A percentile compares a stretch with the other conserved stretches of the same genome.
Conservation (phyloP, 768 basidiomycete species). For the Tulasnella sp. region DNA sequence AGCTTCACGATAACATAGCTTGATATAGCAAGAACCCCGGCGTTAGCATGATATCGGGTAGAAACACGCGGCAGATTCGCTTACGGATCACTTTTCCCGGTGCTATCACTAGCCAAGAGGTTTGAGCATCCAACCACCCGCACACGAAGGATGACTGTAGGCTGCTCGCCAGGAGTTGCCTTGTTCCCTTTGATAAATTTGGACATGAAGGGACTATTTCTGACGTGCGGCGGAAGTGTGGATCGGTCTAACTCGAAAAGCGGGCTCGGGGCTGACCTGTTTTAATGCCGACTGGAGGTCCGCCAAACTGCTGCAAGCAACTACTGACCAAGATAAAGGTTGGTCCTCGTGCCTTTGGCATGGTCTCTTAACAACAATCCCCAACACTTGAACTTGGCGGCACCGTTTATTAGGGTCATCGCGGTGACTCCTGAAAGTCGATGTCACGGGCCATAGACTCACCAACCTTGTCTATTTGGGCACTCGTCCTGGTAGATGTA, state of each 20-base stretch:
- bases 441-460: neutral
- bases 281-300: neutral
- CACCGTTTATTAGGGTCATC: neutral
- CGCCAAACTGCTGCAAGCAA: neutral
- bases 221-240: neutral
- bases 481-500: too few relatives aligned
- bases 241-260: neutral
- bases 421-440: neutral
- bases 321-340: neutral
- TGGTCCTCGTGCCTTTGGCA: neutral
- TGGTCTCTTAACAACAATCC: neutral
- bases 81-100: slow-evolving; percentile 73
- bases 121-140: slow-evolving; percentile 64
- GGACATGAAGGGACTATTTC: neutral
- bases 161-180: slow-evolving; percentile 46
- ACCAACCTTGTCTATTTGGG: too few relatives aligned
- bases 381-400: neutral
- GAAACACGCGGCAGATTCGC: neutral
- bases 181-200: neutral
- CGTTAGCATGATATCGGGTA: neutral
- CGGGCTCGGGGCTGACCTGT: neutral
- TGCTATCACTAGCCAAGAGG: slow-evolving; percentile 60
- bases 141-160: slow-evolving; percentile 62
- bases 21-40: neutral
- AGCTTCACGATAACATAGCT: slow-evolving; percentile 73